Evolutionary conservation across 192 early-diverging fungal genomes (phyloP).

Genomic region (Chytriomyces confervae): DNA sequence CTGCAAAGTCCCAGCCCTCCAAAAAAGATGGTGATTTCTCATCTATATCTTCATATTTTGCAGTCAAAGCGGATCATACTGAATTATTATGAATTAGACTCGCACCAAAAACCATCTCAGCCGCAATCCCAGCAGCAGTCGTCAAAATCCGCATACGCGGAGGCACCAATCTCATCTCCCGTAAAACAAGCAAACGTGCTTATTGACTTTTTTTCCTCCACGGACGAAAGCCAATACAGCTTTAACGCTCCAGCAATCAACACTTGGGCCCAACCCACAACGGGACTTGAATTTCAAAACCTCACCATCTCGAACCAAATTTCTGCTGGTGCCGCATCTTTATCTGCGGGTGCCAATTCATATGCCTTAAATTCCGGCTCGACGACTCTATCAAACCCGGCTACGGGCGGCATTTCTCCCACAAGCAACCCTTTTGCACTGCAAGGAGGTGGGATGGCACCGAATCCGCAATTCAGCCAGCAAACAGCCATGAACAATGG

Average conservation of each 20-base stretch:
- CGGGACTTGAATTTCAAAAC: neutral
- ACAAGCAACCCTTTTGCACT: constrained; percentile 24
- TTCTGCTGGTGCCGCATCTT: neutral
- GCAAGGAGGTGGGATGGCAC: neutral
- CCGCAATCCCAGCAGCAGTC: neutral
- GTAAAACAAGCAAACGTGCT: constrained; percentile 24
- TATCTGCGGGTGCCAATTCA: constrained; percentile 18
- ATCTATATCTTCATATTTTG: no score
- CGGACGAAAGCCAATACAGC: constrained; percentile 45
- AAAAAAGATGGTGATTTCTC: neutral
- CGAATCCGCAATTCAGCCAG: constrained; percentile 5
- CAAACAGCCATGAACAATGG: neutral
- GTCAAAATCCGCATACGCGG: constrained; percentile 1
- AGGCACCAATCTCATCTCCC: neutral
- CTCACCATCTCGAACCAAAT: neutral
- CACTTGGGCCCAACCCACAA: constrained; percentile 33
- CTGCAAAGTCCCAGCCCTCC: neutral
- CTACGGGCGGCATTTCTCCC: constrained; percentile 9
- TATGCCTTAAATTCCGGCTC: constrained; percentile 17
- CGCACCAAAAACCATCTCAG: neutral
- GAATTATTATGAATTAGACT: no score
- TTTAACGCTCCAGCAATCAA: constrained; percentile 44
- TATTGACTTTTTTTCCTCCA: constrained; percentile 49
- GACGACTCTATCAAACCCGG: constrained; percentile 6
- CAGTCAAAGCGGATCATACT: no score